Evolutionary conservation across 176 grass and related monocot species (phyloP).

Genomic region (Oryza punctata): DNA sequence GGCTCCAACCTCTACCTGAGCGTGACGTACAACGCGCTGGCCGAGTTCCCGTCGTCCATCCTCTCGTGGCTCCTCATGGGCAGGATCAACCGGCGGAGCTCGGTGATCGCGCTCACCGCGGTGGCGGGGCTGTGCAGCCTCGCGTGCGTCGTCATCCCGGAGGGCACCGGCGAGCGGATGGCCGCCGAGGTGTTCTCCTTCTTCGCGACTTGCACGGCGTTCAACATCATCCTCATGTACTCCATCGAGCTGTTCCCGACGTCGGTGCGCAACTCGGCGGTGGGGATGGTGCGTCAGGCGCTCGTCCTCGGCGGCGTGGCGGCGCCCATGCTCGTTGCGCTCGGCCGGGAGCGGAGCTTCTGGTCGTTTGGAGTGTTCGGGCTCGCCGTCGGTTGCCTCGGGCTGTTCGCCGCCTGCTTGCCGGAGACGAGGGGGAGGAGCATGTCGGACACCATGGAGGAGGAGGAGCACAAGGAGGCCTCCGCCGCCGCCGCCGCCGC

Average conservation of each 20-base stretch:
- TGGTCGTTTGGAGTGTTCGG: conserved; percentile 83
- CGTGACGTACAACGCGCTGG: conserved; percentile 78
- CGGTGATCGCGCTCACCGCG: conserved; percentile 47
- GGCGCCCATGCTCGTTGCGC: conserved; percentile 69
- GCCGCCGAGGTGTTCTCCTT: conserved; percentile 66
- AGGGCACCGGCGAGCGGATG: conserved; percentile 48
- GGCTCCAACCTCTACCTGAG: conserved; percentile 84
- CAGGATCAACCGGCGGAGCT: conserved; percentile 59
- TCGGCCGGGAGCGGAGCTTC: conserved; percentile 62
- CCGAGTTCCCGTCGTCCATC: conserved; percentile 67
- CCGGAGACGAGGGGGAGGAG: conserved; percentile 75
- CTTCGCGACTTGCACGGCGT: conserved; percentile 77
- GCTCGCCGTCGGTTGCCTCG: conserved; percentile 53
- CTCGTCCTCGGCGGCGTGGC: conserved; percentile 68
- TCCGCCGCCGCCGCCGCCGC: background rate
- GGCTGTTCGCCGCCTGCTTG: conserved; percentile 53
- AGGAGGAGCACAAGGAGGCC: conserved; percentile 69
- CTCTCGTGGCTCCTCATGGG: conserved; percentile 54
- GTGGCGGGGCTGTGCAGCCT: conserved; percentile 56
- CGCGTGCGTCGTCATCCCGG: conserved; percentile 48
- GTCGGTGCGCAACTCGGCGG: conserved; percentile 76
- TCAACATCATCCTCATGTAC: conserved; percentile 69
- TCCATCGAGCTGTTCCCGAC: conserved; percentile 93
- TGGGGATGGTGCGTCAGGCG: conserved; percentile 67
- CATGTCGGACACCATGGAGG: conserved; percentile 93